Base-by-base conservation (phyloP, 495 filamentous ascomycete species). In the Aspergillus asperescens region DNA sequence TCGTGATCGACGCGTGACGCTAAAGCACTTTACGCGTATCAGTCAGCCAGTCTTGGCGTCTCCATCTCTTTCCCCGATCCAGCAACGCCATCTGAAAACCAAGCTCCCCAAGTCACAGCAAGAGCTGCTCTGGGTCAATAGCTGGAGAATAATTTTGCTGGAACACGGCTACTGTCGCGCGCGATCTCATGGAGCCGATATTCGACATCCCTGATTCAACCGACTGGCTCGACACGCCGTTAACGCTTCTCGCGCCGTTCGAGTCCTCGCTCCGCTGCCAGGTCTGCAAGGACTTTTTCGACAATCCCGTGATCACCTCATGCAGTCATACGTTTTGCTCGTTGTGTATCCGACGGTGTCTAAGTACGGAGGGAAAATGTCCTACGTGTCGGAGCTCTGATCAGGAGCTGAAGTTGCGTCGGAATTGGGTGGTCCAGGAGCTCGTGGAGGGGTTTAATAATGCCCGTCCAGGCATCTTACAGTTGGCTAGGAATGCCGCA, bases 311-410 rank as follows among this genome's bases (percentile, higher is more conserved):
- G 76, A 84, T 96, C 48, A 99, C 93, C 1, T 86, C 85, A 0
- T 99, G 93, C 76, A 86, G 81, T 35, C 93, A 99, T 66, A 96
- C 93, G 0, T 99, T 99, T 64, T 99, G 93, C 76, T 96, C 90
- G 13, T 67, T 92, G 24, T 99, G 93, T 67, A 96, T 98, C 54
- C 87, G 93, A 13, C 76, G 90, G 47, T 87, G 85, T 54, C 74
- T 99, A 2, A 82, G 83, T 6, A 74, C 78, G 1, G 91, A 95
- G 55, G 84, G 87, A 8, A 88, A 85, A 64, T 99, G 93, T 62
- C 94, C 93, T 0, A 71, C 86, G 0, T 99, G 93, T 66, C 82
- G 91, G 43, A 70, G 77, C 3, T 60, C 70, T 5, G 87, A 92
- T 54, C 88, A 95, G 61, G 89, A 91, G 63, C 76, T 86, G 50